phyloP scores from a whole-genome alignment of 768 basidiomycete species.

The Chiua virens region DNA sequence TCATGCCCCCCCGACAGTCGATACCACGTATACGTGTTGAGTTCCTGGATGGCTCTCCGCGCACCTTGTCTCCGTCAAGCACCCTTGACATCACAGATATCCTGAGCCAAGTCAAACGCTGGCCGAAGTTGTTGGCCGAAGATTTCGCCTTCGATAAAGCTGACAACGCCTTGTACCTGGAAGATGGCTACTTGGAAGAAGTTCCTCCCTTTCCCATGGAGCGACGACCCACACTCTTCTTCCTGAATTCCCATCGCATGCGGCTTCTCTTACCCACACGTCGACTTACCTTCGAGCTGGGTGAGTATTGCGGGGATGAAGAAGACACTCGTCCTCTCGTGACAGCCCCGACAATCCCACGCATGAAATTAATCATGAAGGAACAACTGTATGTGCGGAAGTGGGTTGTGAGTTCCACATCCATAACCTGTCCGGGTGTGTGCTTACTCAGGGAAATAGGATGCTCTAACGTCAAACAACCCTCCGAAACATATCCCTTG shows the following conservation, averaged over 20 bases:
- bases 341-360: conserved; percentile 36
- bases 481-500: conserved; percentile 33
- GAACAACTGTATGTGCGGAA: conserved; percentile 34
- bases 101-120: conserved; percentile 9
- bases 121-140: conserved; percentile 23
- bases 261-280: conserved; percentile 25
- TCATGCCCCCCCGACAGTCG: conserved; percentile 18
- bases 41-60: conserved; percentile 10
- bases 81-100: conserved; percentile 30
- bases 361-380: conserved; percentile 35
- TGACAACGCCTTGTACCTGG: conserved; percentile 5
- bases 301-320: conserved; percentile 20
- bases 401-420: conserved; percentile 33
- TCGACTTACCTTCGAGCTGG: conserved; percentile 18
- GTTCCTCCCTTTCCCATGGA: conserved; percentile 34
- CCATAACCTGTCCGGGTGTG: neutral
- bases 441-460: conserved; percentile 17
- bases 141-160: conserved; percentile 17
- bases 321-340: conserved; percentile 13
- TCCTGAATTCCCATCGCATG: conserved; percentile 21
- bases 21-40: conserved; percentile 26
- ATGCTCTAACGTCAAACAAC: conserved; percentile 14
- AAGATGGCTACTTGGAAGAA: conserved; percentile 16
- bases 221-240: conserved; percentile 28
- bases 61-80: conserved; percentile 17